A percentile compares a stretch with the other conserved stretches of the same genome.
These are phyloP conservation scores for Dryadomyces quercivorus DNA, from an alignment of 2,329 filamentous ascomycete species.

Conservation along the genomic window DNA sequence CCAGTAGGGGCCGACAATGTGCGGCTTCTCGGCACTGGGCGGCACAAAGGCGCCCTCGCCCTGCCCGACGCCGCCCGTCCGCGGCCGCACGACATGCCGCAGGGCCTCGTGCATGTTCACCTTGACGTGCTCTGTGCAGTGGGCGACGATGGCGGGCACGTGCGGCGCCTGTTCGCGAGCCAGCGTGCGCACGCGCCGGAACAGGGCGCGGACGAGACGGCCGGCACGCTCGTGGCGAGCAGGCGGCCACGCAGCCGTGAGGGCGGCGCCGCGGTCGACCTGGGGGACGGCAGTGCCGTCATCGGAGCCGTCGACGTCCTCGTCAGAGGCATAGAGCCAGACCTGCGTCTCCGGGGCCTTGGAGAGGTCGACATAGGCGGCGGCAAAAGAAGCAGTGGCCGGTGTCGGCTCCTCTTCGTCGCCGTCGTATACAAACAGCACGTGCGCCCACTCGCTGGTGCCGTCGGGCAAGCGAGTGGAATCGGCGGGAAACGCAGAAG, in stretches of 20 bases:
- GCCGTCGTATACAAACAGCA: conserved; percentile 24
- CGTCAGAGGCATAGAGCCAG: conserved; percentile 47
- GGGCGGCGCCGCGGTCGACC: conserved; percentile 14
- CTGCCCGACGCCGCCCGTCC: neutral
- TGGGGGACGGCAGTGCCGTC: conserved; percentile 12
- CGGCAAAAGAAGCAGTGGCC: conserved; percentile 29
- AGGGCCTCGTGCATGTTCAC: conserved; percentile 29
- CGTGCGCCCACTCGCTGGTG: conserved; percentile 28
- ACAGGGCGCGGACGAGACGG: conserved; percentile 20
- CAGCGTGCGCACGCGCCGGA: conserved; percentile 17
- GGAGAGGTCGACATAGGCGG: conserved; percentile 49
- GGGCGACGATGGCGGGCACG: conserved; percentile 10
- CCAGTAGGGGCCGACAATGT: conserved; percentile 14
- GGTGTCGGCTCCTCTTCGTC: conserved; percentile 12
- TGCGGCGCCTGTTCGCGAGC: conserved; percentile 10
- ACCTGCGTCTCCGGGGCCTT: conserved; percentile 50
- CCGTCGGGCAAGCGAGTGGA: conserved; percentile 16
- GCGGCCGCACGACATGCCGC: conserved; percentile 15
- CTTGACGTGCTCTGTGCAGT: conserved; percentile 18
- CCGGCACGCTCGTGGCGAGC: conserved; percentile 6
- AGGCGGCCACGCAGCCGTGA: conserved; percentile 5
- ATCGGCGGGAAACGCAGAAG: conserved; percentile 20
- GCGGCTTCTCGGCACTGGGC: conserved; percentile 9
- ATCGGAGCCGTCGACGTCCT: conserved; percentile 17
- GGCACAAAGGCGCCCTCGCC: neutral